phyloP scores from a whole-genome alignment of 2,329 filamentous ascomycete species.

The Madurella fahalii region DNA sequence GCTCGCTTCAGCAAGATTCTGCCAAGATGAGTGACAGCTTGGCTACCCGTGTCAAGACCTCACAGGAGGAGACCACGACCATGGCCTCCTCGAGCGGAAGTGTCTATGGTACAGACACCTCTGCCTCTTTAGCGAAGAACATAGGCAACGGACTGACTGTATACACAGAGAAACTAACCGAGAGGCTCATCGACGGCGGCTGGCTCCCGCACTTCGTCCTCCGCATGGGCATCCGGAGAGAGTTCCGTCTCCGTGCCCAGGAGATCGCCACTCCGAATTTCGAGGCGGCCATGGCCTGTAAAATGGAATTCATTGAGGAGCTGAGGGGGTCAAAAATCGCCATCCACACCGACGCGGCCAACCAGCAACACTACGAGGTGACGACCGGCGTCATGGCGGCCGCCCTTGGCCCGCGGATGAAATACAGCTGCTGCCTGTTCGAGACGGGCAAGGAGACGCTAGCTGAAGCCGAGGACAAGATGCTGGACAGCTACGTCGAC shows the following conservation, averaged over 20 bases:
- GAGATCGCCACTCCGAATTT: conserved; percentile 46
- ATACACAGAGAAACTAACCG: neutral
- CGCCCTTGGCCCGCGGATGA: conserved; percentile 65
- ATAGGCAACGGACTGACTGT: too few relatives aligned
- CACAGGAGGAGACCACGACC: too few relatives aligned
- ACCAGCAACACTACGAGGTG: conserved; percentile 70
- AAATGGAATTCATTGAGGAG: conserved; percentile 59
- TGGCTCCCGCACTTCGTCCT: neutral
- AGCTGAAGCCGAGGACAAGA: conserved; percentile 61
- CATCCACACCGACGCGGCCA: conserved; percentile 62
- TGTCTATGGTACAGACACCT: too few relatives aligned
- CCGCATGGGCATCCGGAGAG: conserved; percentile 52
- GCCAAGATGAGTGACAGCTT: too few relatives aligned
- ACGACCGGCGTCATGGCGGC: conserved; percentile 59
- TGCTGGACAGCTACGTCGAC: conserved; percentile 60
- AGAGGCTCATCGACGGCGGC: conserved; percentile 32
- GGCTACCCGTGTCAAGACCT: too few relatives aligned
- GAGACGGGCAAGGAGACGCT: conserved; percentile 59
- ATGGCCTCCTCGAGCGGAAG: too few relatives aligned
- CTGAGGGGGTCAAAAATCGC: conserved; percentile 61
- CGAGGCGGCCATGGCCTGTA: conserved; percentile 50
- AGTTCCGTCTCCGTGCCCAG: conserved; percentile 57
- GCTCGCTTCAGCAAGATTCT: too few relatives aligned
- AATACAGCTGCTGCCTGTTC: conserved; percentile 67
- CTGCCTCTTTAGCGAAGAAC: too few relatives aligned